Conservation (phyloP, 345 rosid species). For the Pugionium dolabratum region DNA sequence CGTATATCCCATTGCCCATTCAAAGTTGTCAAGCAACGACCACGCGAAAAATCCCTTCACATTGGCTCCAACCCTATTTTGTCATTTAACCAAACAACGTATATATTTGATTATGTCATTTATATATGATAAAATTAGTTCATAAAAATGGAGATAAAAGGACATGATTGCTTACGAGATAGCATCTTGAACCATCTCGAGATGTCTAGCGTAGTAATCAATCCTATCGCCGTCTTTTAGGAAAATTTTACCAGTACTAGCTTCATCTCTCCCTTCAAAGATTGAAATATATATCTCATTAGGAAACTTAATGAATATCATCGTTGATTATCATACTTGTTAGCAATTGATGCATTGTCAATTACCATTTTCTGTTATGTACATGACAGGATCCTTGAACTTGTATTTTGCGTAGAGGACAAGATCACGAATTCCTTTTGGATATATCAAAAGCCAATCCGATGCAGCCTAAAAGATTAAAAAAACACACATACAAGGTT, state of each 20-base stretch:
- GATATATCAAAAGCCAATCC: conserved; percentile 58
- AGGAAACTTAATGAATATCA: not conserved
- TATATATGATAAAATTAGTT: not conserved
- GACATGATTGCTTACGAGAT: conserved; percentile 39
- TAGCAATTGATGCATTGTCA: not conserved
- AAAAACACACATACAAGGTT: not conserved
- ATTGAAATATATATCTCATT: not conserved
- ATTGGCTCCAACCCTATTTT: conserved; percentile 44
- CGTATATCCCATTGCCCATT: conserved; percentile 48
- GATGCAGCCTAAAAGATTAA: conserved; percentile 46
- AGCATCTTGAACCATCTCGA: conserved; percentile 40
- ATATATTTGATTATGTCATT: not conserved
- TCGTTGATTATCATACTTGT: not conserved
- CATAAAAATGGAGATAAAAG: not conserved
- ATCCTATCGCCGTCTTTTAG: conserved; percentile 40
- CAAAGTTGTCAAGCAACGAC: conserved; percentile 50
- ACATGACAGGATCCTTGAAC: conserved; percentile 51
- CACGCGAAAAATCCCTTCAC: conserved; percentile 49
- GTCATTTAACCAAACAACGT: conserved; percentile 7
- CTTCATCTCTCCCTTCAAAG: conserved; percentile 41
- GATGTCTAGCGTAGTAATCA: conserved; percentile 41
- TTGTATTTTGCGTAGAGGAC: conserved; percentile 48
- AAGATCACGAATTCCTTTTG: conserved; percentile 52
- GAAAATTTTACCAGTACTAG: conserved; percentile 19
- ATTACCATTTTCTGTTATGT: conserved; percentile 66